These are phyloP conservation scores for Scytalidium lignicola DNA, from an alignment of 2,329 filamentous ascomycete genomes.

Conservation along the genomic window DNA sequence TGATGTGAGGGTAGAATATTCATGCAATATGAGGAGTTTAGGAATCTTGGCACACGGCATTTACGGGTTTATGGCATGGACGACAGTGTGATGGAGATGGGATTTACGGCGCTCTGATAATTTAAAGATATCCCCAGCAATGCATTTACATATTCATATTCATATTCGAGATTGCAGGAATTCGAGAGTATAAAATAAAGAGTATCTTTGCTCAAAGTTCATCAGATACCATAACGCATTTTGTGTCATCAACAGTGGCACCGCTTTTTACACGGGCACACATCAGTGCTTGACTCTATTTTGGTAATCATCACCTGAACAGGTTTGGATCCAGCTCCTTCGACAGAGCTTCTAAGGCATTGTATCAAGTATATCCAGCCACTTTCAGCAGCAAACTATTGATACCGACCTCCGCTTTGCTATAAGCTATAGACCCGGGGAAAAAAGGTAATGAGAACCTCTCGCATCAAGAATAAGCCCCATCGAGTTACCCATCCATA, in stretches of 20 bases:
- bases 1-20: conserved; percentile 50
- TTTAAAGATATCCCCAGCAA: conserved; percentile 4
- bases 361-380: conserved; percentile 21
- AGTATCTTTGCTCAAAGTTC: conserved; percentile 22
- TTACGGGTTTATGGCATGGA: conserved; percentile 13
- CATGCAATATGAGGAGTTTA: conserved; percentile 5
- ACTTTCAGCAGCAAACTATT: conserved; percentile 11
- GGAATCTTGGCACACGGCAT: not conserved
- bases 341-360: conserved; percentile 55
- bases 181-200: conserved; percentile 6
- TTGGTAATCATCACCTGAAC: conserved; percentile 82
- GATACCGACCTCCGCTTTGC: conserved; percentile 38
- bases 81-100: conserved; percentile 6
- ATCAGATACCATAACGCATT: conserved; percentile 46
- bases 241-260: conserved; percentile 40
- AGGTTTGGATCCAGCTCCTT: conserved; percentile 57
- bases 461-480: conserved; percentile 99
- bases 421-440: conserved; percentile 48
- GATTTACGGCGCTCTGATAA: conserved; percentile 2
- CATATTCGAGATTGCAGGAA: conserved; percentile 2
- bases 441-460: conserved; percentile 51
- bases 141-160: conserved; percentile 9
- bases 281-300: conserved; percentile 99
- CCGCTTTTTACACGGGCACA: conserved; percentile 36
- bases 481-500: conserved; percentile 86